Base-by-base conservation (phyloP, 441 rosid species). In the Jatropha multifida region DNA sequence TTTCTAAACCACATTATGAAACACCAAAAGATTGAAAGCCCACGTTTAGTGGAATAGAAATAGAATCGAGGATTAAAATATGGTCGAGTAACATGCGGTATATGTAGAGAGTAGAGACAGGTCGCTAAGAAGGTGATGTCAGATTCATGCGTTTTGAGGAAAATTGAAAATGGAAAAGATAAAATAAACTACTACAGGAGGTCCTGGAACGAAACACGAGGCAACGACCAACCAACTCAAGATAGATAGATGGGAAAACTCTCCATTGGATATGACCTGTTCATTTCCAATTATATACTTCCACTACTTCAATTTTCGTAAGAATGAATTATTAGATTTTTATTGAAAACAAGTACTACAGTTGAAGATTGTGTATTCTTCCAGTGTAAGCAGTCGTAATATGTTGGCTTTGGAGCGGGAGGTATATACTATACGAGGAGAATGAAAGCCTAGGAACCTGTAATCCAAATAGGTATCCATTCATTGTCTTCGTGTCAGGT, bases 181-280 rank as follows among this genome's bases (percentile, higher is more conserved):
- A 44, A 44, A 44, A 44, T 63, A 48, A 27, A 54, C 14, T 13
- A 8, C 7, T 3, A 23, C 7, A 18, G 72, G 15, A 37, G 40
- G 74, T 18, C 66, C 68, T 38, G 68, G 51, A 20, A 61, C 59
- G 77, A 79, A 76, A 74, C 77, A 69, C 76, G 82, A 83, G 81
- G 84, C 79, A 76, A 46, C 76, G 55, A 73, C 81, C 81, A 74
- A 65, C 78, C 64, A 55, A 68, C 52, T n/a, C 71, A 6, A 4
- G n/a, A 18, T 18, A 56, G 58, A 18, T 54, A 18, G 7, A 8
- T 69, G 20, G 20, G 14, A 27, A 10, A 11, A 18, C 23, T n/a
- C 20, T 7, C 9, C 48, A 44, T 44, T 44, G 48, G 48, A 44
- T 44, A 44, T 0, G 48, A 44, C 9, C 10, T 44, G 32, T 32